A percentile compares a stretch with the other conserved stretches of the same genome.
Conservation (phyloP, 148 eudicot genomes). For the Arctostaphylos glauca region DNA sequence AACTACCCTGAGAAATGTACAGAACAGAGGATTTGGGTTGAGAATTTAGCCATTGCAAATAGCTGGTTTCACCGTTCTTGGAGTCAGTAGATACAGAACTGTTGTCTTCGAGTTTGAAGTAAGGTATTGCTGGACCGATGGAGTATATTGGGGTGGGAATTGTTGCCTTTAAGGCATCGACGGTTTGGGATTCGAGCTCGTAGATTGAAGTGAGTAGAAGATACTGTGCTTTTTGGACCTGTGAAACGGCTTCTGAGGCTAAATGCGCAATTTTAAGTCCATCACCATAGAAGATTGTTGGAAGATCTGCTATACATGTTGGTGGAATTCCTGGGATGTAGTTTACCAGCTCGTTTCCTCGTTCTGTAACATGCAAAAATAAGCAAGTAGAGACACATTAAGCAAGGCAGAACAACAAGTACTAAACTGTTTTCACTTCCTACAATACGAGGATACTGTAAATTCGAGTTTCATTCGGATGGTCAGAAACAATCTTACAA, state of each 20-base stretch:
- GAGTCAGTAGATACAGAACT: not conserved
- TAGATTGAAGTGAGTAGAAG: constrained; percentile 21
- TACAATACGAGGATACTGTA: no score
- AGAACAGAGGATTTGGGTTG: constrained; percentile 47
- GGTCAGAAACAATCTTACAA: not conserved
- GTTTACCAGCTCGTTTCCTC: constrained; percentile 40
- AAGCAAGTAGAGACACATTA: not conserved
- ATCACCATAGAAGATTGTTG: constrained; percentile 33
- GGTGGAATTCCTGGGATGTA: constrained; percentile 61
- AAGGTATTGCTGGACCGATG: constrained; percentile 38
- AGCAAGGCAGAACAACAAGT: not conserved
- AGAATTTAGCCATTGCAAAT: constrained; percentile 40
- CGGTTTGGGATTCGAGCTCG: constrained; percentile 22
- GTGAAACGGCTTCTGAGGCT: constrained; percentile 23
- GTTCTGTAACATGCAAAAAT: constrained; percentile 16
- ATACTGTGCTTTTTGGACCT: constrained; percentile 35
- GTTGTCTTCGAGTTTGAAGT: constrained; percentile 23
- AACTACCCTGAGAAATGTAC: constrained; percentile 63
- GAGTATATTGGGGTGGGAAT: constrained; percentile 2
- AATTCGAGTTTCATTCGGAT: not conserved
- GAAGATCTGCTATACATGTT: constrained; percentile 42
- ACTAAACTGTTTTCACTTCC: not conserved
- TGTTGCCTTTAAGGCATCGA: constrained; percentile 17
- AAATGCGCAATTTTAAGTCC: constrained; percentile 20
- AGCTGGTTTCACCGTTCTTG: not conserved